phyloP scores from a whole-genome alignment of 1,284 basidiomycete species.

The Rhizoctonia solani region DNA sequence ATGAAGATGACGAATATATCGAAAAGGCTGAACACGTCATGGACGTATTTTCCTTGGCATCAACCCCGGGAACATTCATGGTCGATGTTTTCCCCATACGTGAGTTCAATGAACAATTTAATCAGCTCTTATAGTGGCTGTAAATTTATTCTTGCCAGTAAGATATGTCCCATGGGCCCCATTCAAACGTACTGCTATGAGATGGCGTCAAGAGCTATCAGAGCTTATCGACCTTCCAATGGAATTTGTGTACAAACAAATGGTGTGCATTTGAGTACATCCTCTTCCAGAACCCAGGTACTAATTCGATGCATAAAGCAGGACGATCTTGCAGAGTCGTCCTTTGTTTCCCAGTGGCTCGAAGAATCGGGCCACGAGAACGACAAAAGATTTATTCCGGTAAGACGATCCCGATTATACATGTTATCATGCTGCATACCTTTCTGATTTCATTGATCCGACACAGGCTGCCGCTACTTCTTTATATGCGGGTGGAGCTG shows the following conservation, averaged over 20 bases:
- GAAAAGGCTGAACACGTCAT: neutral
- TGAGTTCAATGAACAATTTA: neutral
- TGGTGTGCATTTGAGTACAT: neutral
- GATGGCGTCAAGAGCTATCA: neutral
- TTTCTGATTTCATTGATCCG: neutral
- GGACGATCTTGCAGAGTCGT: neutral
- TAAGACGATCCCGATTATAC: no score
- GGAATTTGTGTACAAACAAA: neutral
- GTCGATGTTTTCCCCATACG: neutral
- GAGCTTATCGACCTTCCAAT: neutral
- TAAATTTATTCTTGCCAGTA: neutral
- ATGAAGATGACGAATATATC: neutral
- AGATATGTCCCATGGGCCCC: neutral
- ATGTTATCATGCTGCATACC: neutral
- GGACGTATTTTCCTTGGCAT: neutral
- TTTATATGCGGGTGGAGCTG: slow-evolving; percentile 14
- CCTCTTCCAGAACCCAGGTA: neutral
- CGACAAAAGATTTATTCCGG: neutral
- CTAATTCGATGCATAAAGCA: neutral
- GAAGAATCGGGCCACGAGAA: neutral
- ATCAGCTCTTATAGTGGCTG: no score
- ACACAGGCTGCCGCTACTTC: neutral
- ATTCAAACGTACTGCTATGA: neutral
- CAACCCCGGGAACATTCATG: neutral
- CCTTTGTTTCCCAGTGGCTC: neutral